Percentiles rank a stretch among this genome's conserved stretches.
These are phyloP conservation scores for Lenwebbia sp. DNA, from an alignment of 345 rosid genomes.

Conservation along the genomic window DNA sequence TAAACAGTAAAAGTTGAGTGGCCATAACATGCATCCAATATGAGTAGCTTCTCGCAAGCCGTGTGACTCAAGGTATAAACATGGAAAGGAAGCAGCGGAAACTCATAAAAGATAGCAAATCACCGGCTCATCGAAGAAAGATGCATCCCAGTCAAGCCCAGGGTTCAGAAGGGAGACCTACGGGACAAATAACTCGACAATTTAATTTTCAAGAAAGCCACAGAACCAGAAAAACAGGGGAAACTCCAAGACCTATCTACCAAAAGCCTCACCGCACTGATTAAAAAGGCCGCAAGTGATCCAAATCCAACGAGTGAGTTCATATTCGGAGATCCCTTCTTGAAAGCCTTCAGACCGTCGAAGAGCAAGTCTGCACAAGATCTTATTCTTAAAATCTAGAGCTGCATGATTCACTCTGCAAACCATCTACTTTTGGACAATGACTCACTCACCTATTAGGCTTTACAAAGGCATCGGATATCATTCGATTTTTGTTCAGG, in stretches of 20 bases:
- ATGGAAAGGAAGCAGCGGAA: slow-evolving; percentile 4
- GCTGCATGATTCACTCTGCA: background rate
- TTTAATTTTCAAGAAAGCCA: background rate
- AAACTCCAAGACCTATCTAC: background rate
- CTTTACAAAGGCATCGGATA: background rate
- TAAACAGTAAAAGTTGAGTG: background rate
- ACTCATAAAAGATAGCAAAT: slow-evolving; percentile 29
- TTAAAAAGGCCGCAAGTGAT: slow-evolving; percentile 69
- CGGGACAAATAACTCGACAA: background rate
- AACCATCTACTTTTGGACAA: background rate
- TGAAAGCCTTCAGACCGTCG: slow-evolving; percentile 76
- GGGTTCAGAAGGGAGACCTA: slow-evolving; percentile 84
- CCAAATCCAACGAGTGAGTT: slow-evolving; percentile 94
- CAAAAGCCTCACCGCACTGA: slow-evolving; percentile 54
- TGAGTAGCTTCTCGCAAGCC: background rate
- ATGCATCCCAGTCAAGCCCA: slow-evolving; percentile 82
- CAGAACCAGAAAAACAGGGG: background rate
- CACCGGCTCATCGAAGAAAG: slow-evolving; percentile 98
- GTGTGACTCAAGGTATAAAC: background rate
- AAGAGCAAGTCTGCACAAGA: slow-evolving; percentile 54
- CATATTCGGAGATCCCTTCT: slow-evolving; percentile 91
- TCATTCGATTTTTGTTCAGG: background rate
- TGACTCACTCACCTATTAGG: background rate
- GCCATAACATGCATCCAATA: background rate
- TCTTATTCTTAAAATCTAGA: background rate